phyloP scores from a whole-genome alignment of 2,329 filamentous ascomycete species.

The Colletotrichum chlorophyti region DNA sequence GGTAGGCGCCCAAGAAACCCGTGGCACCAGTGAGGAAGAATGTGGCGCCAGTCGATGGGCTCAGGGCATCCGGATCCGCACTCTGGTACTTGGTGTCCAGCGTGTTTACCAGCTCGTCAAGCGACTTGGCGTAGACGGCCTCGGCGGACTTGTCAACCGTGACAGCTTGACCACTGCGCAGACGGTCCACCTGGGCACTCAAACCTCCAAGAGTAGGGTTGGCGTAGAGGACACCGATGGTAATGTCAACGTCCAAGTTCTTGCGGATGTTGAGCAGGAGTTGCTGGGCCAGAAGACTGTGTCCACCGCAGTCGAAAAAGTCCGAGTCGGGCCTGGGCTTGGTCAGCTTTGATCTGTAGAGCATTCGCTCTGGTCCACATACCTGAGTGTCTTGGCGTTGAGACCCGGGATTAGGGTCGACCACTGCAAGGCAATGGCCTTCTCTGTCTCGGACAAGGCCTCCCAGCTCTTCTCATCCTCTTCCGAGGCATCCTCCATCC shows the following conservation, averaged over 20 bases:
- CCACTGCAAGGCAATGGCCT: slow-evolving; percentile 73
- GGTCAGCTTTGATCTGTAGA: slow-evolving; percentile 14
- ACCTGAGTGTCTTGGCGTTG: slow-evolving; percentile 68
- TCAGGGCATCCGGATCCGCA: slow-evolving; percentile 30
- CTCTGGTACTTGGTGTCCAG: slow-evolving; percentile 46
- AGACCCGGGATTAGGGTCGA: slow-evolving; percentile 71
- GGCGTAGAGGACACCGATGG: slow-evolving; percentile 74
- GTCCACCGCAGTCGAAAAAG: slow-evolving; percentile 49
- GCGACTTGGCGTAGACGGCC: slow-evolving; percentile 56
- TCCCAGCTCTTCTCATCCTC: too few species aligned
- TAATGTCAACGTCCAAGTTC: slow-evolving; percentile 56
- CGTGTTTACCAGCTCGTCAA: slow-evolving; percentile 51
- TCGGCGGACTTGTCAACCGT: slow-evolving; percentile 40
- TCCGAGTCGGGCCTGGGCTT: slow-evolving; percentile 48
- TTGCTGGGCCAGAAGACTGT: slow-evolving; percentile 65
- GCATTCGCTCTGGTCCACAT: background rate
- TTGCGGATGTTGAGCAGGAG: slow-evolving; percentile 73
- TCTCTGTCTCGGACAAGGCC: slow-evolving; percentile 64
- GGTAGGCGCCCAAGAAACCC: slow-evolving; percentile 85
- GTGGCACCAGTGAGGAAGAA: slow-evolving; percentile 89
- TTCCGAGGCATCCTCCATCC: too few species aligned
- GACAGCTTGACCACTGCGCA: slow-evolving; percentile 36
- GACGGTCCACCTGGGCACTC: slow-evolving; percentile 57
- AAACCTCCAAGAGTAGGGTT: slow-evolving; percentile 60
- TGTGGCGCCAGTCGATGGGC: slow-evolving; percentile 50